A percentile compares a stretch with the other conserved stretches of the same genome.
Evolutionary conservation across 2,329 filamentous ascomycete species (phyloP).

Genomic region (Cladosporium sp.): DNA sequence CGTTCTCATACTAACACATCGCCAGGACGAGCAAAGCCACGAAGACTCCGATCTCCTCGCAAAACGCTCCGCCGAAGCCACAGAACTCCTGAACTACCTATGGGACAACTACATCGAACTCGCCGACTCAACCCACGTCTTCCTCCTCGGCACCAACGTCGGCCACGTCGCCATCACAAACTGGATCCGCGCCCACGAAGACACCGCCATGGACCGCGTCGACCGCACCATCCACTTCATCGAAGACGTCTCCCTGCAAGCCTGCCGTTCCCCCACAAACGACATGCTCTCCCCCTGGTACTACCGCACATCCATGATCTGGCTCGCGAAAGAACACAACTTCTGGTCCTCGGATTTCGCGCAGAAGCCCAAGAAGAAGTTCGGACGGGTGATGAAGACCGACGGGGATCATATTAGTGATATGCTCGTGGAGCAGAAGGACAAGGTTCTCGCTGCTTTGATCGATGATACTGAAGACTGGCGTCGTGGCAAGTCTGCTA

Average conservation of each 20-base stretch:
- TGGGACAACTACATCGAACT: slow-evolving; percentile 98
- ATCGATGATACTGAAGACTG: slow-evolving; percentile 45
- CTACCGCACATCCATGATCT: slow-evolving; percentile 76
- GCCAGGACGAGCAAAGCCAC: slow-evolving; percentile 39
- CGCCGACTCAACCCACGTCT: slow-evolving; percentile 68
- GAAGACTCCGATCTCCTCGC: slow-evolving; percentile 52
- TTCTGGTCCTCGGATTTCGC: slow-evolving; percentile 69
- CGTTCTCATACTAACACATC: slow-evolving; percentile 41
- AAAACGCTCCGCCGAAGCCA: slow-evolving; percentile 50
- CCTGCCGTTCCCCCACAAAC: slow-evolving; percentile 65
- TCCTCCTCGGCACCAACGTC: slow-evolving; percentile 86
- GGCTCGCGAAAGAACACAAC: slow-evolving; percentile 72
- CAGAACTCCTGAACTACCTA: slow-evolving; percentile 78
- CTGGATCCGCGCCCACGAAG: slow-evolving; percentile 70
- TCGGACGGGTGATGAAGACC: slow-evolving; percentile 56
- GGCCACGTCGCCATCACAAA: slow-evolving; percentile 83
- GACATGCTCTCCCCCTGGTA: slow-evolving; percentile 86
- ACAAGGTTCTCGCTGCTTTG: slow-evolving; percentile 53
- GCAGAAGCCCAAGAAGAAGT: slow-evolving; percentile 58
- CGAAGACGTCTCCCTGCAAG: slow-evolving; percentile 70
- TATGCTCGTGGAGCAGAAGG: slow-evolving; percentile 58
- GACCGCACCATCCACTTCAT: slow-evolving; percentile 80
- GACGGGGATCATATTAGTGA: slow-evolving; percentile 52
- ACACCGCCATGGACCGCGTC: slow-evolving; percentile 66
- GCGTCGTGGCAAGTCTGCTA: slow-evolving; percentile 21